phyloP scores from a whole-genome alignment of 805 yeast species.

The Saccharomycopsis fermentans region DNA sequence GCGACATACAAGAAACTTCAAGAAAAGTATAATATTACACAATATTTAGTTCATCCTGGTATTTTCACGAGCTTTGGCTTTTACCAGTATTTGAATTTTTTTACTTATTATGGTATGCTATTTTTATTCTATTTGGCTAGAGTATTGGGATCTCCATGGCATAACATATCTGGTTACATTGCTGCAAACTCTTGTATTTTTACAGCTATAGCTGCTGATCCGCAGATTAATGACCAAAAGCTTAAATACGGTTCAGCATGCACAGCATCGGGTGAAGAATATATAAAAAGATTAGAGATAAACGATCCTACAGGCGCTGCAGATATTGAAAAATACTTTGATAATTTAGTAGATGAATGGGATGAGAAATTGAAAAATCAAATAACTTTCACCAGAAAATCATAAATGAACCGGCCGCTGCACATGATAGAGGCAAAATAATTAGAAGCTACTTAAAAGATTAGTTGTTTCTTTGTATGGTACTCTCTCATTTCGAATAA shows the following conservation, averaged over 20 bases:
- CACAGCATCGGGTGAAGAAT: slow-evolving; percentile 53
- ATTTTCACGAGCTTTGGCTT: slow-evolving; percentile 80
- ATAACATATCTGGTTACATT: slow-evolving; percentile 75
- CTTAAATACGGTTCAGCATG: slow-evolving; percentile 69
- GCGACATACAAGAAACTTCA: slow-evolving; percentile 48
- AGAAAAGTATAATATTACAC: slow-evolving; percentile 44
- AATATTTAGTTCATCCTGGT: slow-evolving; percentile 88
- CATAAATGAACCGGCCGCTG: background rate
- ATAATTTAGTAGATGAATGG: slow-evolving; percentile 55
- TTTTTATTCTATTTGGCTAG: slow-evolving; percentile 76
- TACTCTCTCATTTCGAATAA: too few relatives aligned
- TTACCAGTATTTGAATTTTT: slow-evolving; percentile 59
- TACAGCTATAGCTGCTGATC: slow-evolving; percentile 46
- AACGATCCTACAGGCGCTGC: slow-evolving; percentile 50
- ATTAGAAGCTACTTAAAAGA: background rate
- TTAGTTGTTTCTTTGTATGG: background rate
- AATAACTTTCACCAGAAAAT: slow-evolving; percentile 41
- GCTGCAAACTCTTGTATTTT: slow-evolving; percentile 84
- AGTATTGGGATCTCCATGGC: slow-evolving; percentile 75
- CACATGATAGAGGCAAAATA: background rate
- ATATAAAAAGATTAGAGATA: slow-evolving; percentile 43
- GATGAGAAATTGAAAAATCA: slow-evolving; percentile 65
- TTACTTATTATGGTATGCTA: slow-evolving; percentile 82
- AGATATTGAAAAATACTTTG: slow-evolving; percentile 58
- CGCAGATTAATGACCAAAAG: slow-evolving; percentile 35